Conservation (phyloP, 176 grass and related monocot genomes). For the Carex cristatella region DNA sequence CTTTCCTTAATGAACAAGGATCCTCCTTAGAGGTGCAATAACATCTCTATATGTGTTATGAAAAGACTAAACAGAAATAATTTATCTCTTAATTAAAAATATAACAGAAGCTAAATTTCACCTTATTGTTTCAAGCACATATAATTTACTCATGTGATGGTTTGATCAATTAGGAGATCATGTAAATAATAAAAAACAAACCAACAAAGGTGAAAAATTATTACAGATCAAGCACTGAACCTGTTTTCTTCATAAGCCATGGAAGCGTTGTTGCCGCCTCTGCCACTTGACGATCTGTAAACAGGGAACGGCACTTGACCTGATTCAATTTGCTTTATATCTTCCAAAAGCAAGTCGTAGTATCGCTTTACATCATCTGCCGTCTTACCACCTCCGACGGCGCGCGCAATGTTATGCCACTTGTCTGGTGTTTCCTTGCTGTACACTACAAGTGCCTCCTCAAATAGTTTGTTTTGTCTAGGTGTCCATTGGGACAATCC, state of each 20-base stretch:
- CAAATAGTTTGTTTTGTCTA: conserved; percentile 74
- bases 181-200: neutral
- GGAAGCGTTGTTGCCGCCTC: conserved; percentile 1
- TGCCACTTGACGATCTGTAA: conserved; percentile 31
- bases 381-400: conserved; percentile 48
- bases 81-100: neutral
- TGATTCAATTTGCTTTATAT: conserved; percentile 51
- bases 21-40: neutral
- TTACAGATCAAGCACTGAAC: neutral
- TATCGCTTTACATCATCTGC: conserved; percentile 50
- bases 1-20: neutral
- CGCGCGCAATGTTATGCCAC: conserved; percentile 64
- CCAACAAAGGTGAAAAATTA: neutral
- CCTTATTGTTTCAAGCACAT: neutral
- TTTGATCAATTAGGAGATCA: neutral
- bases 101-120: neutral
- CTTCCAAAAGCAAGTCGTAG: conserved; percentile 53
- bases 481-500: conserved; percentile 38
- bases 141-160: neutral
- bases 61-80: neutral
- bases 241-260: conserved; percentile 44
- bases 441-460: conserved; percentile 67
- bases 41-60: neutral
- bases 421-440: conserved; percentile 55
- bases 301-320: conserved; percentile 46